Evolutionary conservation across 352 stramenopile species (phyloP).

Genomic region (Phytopythium boreale): DNA sequence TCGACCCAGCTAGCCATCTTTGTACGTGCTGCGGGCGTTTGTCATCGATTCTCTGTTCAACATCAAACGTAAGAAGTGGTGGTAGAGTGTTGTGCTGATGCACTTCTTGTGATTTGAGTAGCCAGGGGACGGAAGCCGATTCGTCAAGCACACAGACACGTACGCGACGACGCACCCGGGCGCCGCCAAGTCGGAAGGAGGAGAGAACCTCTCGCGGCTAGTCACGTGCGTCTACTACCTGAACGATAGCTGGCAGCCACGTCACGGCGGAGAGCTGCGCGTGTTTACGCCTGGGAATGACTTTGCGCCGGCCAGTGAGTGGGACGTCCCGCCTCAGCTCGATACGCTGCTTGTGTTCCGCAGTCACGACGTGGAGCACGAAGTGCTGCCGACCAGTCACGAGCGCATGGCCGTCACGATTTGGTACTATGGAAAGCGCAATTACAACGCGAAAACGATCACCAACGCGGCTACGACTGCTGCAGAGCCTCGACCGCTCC

Average conservation of each 20-base stretch:
- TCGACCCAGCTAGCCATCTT: constrained; percentile 79
- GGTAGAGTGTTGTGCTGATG: not conserved
- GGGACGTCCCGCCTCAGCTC: constrained; percentile 78
- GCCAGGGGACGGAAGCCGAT: constrained; percentile 61
- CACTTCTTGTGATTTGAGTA: constrained; percentile 20
- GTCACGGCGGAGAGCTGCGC: constrained; percentile 62
- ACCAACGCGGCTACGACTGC: too few relatives aligned
- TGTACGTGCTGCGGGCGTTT: constrained; percentile 27
- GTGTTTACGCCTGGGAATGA: constrained; percentile 40
- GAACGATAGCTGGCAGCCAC: constrained; percentile 64
- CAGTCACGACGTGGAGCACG: constrained; percentile 89
- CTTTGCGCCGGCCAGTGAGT: constrained; percentile 20
- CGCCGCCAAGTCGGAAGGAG: constrained; percentile 8
- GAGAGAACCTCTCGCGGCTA: constrained; percentile 32
- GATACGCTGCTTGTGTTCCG: constrained; percentile 92
- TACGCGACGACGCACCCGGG: constrained; percentile 38
- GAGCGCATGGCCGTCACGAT: constrained; percentile 92
- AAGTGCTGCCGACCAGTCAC: constrained; percentile 77
- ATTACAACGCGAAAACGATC: too few relatives aligned
- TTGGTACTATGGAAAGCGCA: constrained; percentile 91
- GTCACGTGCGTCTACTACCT: constrained; percentile 89
- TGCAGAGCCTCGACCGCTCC: constrained; percentile 9
- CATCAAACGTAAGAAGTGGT: too few relatives aligned
- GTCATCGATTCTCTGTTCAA: not conserved
- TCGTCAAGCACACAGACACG: constrained; percentile 71